Conservation (phyloP, 2,329 filamentous ascomycete genomes). For the Trichoderma endophyticum region DNA sequence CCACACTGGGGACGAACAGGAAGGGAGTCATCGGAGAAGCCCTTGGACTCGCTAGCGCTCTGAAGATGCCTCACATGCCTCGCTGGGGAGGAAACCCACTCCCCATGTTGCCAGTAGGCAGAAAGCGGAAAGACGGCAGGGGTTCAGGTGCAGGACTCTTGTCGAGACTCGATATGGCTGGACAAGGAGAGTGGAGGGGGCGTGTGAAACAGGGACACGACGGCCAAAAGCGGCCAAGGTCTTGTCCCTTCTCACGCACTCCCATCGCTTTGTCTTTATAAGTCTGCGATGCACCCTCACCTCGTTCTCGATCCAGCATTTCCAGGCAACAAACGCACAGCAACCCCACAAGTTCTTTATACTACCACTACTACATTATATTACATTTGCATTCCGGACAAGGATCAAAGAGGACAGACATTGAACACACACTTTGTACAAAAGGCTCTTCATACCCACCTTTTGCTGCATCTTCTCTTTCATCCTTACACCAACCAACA, state of each 20-base stretch:
- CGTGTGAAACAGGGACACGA: constrained; percentile 13
- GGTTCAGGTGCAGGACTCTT: constrained; percentile 7
- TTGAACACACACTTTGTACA: background rate
- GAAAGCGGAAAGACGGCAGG: constrained; percentile 16
- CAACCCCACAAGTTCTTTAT: constrained; percentile 10
- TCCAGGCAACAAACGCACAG: constrained; percentile 19
- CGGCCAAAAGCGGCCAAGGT: constrained; percentile 9
- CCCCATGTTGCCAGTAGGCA: constrained; percentile 9
- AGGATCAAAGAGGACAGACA: constrained; percentile 1
- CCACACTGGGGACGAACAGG: constrained; percentile 3
- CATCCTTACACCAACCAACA: constrained; percentile 13
- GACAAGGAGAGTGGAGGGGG: constrained; percentile 2
- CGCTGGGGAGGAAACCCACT: background rate
- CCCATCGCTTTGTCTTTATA: constrained; percentile 15
- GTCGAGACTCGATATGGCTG: constrained; percentile 10
- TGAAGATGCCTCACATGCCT: constrained; percentile 18
- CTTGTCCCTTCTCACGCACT: background rate
- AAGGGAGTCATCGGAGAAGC: constrained; percentile 20
- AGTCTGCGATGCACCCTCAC: constrained; percentile 18
- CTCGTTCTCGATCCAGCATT: constrained; percentile 12
- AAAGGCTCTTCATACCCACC: constrained; percentile 11
- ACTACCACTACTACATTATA: background rate
- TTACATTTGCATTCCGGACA: constrained; percentile 1
- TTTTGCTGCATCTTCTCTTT: background rate
- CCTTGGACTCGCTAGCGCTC: constrained; percentile 2